Conservation (phyloP, 1,139 yeast species). For the Scheffersomyces stambukii region DNA sequence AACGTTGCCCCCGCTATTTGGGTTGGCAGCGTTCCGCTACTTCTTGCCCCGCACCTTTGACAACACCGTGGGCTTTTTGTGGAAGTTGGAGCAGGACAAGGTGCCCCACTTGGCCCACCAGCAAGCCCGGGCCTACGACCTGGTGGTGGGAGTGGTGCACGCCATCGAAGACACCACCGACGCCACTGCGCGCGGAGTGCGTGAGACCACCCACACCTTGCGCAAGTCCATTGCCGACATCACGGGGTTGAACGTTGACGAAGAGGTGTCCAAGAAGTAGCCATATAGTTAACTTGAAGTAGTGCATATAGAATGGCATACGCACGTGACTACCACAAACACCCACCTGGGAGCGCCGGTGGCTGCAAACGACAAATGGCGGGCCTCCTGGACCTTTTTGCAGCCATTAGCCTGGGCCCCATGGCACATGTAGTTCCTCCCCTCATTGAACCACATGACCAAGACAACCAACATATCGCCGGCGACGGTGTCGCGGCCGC, state of each 20-base stretch:
- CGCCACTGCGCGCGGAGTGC: conserved; percentile 36
- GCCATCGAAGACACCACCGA: conserved; percentile 37
- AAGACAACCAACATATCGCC: not conserved
- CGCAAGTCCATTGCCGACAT: conserved; percentile 50
- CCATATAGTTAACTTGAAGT: conserved; percentile 6
- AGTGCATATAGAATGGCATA: too few relatives aligned
- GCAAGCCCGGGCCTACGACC: conserved; percentile 48
- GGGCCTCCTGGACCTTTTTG: not conserved
- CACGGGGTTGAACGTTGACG: conserved; percentile 69
- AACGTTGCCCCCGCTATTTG: conserved; percentile 62
- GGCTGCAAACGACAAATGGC: conserved; percentile 1
- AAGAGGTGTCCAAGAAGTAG: conserved; percentile 55
- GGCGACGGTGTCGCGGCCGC: too few relatives aligned
- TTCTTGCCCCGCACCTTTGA: conserved; percentile 75
- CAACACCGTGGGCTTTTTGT: conserved; percentile 58
- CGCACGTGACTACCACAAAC: too few relatives aligned
- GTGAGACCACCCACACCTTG: conserved; percentile 36
- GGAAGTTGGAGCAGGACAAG: conserved; percentile 61
- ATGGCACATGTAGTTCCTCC: not conserved
- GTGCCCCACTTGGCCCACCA: conserved; percentile 66
- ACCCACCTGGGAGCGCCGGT: too few relatives aligned
- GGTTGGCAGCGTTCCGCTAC: conserved; percentile 64
- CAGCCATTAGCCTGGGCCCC: not conserved
- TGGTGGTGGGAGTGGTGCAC: conserved; percentile 44
- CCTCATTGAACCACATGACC: not conserved